Evolutionary conservation across 805 yeast species (phyloP), one percentile per base, ranked within the genome.

Genomic region (Pichia californica): DNA sequence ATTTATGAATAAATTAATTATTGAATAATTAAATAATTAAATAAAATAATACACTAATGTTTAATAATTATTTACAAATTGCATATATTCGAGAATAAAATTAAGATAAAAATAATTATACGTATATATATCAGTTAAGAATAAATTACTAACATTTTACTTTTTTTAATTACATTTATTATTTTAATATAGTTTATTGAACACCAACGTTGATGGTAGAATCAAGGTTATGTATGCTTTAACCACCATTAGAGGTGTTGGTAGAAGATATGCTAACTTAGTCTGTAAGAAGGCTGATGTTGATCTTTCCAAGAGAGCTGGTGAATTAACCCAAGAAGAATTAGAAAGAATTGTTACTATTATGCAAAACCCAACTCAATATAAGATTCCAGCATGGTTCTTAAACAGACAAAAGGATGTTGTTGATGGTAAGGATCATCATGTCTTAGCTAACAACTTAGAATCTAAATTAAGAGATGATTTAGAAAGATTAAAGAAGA

Each of bases 151-250:
- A 38, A 43, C 38, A 43, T 36, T 15, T 19, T 27, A 13, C 29
- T 29, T 9, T 21, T 27, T 13, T 13, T 25, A 2, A 4, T 18
- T 18, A 29, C 30, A 2, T 18, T 26, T 25, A 25, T 32, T 38
- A 49, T 51, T 52, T 43, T 46, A 52, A 36, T 59, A 50, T 70
- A 83, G 95, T 91, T 87, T 93, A 81, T 88, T 93, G 78, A 93
- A 94, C 88, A 93, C 99, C 79, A 93, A 93, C 89, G 97, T 93
- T 73, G 99, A 93, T 77, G 99, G 99, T 85, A 89, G 95, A 88
- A 91, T 91, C 83, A 93, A 93, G 84, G 83, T 93, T 76, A 94
- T 93, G 93, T 94, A 89, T 87, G 99, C 99, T 73, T 81, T 93
- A 79, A 89, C 99, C 82, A 85, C 89, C 77, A 94, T 93, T 73